phyloP scores from a whole-genome alignment of 805 yeast genomes.

The Saturnispora sanitii region DNA sequence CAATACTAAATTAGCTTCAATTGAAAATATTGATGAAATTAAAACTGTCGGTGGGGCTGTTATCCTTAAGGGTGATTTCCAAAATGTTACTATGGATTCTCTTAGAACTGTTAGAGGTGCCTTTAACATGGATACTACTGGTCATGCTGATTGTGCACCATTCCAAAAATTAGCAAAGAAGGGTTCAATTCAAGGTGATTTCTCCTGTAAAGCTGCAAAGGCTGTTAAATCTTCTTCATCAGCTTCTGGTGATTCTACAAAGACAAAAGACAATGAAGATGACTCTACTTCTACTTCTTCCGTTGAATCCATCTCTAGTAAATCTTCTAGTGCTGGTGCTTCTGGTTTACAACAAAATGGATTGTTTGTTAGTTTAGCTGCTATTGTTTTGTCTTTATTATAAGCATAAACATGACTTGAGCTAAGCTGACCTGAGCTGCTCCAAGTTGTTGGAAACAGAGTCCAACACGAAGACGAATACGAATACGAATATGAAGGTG shows the following conservation, averaged over 20 bases:
- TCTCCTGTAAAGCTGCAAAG: slow-evolving; percentile 56
- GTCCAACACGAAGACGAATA: no score
- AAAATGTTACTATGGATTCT: slow-evolving; percentile 64
- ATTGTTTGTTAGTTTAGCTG: slow-evolving; percentile 39
- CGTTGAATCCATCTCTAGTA: slow-evolving; percentile 17
- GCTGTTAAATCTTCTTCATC: slow-evolving; percentile 38
- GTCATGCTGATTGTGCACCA: slow-evolving; percentile 72
- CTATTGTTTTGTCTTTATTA: slow-evolving; percentile 41
- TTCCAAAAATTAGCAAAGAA: slow-evolving; percentile 62
- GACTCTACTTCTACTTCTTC: slow-evolving; percentile 25
- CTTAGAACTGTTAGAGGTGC: slow-evolving; percentile 86
- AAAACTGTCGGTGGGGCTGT: slow-evolving; percentile 83
- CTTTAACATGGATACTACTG: slow-evolving; percentile 65
- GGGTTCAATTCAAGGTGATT: slow-evolving; percentile 90
- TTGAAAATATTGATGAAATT: slow-evolving; percentile 68
- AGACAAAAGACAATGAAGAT: slow-evolving; percentile 16
- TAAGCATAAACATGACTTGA: no score
- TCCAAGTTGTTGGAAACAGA: neutral
- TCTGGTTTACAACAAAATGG: slow-evolving; percentile 27
- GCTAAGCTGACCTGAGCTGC: no score
- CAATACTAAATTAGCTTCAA: slow-evolving; percentile 59
- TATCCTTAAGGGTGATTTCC: slow-evolving; percentile 67
- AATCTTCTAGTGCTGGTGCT: slow-evolving; percentile 25
- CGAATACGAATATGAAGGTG: no score
- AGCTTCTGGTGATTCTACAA: slow-evolving; percentile 12